A percentile compares a stretch with the other conserved stretches of the same genome.
These are phyloP conservation scores for Trichosanthes truncata DNA, from an alignment of 306 rosid species.

Conservation along the genomic window DNA sequence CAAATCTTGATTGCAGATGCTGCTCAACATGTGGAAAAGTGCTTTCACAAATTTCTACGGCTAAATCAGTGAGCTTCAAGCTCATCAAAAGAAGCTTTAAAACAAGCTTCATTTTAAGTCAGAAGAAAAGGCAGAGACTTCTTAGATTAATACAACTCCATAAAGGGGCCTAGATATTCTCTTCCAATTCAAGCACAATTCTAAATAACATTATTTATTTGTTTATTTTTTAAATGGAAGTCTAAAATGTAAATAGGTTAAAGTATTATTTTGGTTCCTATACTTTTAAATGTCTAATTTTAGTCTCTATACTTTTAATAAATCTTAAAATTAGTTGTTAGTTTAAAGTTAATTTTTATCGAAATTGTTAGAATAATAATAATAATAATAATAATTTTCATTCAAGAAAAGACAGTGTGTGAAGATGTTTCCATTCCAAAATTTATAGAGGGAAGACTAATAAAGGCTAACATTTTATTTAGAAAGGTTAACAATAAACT, in stretches of 20 bases:
- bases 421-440: too few species aligned
- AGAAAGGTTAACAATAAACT: too few species aligned
- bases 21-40: slow-evolving; percentile 8
- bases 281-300: too few species aligned
- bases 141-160: not conserved
- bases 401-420: too few species aligned
- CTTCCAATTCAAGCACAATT: not conserved
- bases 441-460: too few species aligned
- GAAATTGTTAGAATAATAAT: too few species aligned
- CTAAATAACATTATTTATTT: not conserved
- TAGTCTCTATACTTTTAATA: too few species aligned
- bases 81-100: not conserved
- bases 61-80: not conserved
- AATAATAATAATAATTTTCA: too few species aligned
- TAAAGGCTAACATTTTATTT: too few species aligned
- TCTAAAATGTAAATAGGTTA: not conserved
- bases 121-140: not conserved
- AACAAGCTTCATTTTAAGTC: not conserved
- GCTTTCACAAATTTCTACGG: not conserved
- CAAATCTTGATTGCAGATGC: not conserved
- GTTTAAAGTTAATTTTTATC: too few species aligned
- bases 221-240: not conserved
- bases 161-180: not conserved
- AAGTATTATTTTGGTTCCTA: too few species aligned
- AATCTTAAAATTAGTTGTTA: too few species aligned